Conservation (phyloP, 2,329 filamentous ascomycete species). For the Penicillium occitanis region DNA sequence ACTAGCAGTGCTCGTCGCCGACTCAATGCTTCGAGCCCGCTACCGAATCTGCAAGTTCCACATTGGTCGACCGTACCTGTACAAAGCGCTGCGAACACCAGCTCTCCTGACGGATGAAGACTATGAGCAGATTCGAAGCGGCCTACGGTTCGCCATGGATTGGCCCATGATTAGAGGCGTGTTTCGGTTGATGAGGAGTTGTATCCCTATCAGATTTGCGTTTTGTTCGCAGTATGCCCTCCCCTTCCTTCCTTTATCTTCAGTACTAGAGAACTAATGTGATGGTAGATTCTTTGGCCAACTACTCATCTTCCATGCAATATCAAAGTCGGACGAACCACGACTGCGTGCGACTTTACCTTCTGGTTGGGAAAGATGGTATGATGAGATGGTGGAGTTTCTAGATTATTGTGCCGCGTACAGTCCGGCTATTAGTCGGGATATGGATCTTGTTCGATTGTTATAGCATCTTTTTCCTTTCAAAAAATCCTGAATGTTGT, state of each 20-base stretch:
- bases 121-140: slow-evolving; percentile 40
- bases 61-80: slow-evolving; percentile 43
- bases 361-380: slow-evolving; percentile 43
- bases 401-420: slow-evolving; percentile 39
- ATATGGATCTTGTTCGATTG: slow-evolving; percentile 39
- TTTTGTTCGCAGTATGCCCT: slow-evolving; percentile 41
- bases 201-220: slow-evolving; percentile 44
- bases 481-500: neutral
- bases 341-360: slow-evolving; percentile 39
- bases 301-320: slow-evolving; percentile 44
- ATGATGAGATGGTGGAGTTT: slow-evolving; percentile 42
- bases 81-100: slow-evolving; percentile 45
- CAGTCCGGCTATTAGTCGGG: slow-evolving; percentile 42
- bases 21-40: slow-evolving; percentile 41
- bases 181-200: slow-evolving; percentile 44
- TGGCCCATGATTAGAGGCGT: slow-evolving; percentile 42
- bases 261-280: neutral
- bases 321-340: slow-evolving; percentile 38
- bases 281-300: slow-evolving; percentile 42
- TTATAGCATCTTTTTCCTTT: slow-evolving; percentile 17
- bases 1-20: slow-evolving; percentile 37
- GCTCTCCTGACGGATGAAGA: slow-evolving; percentile 39
- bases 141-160: slow-evolving; percentile 43
- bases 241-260: neutral
- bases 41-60: slow-evolving; percentile 43